Evolutionary conservation across 1,284 basidiomycete species (phyloP), one percentile per base, ranked within the genome.

Genomic region (Apiotrichum domesticum): DNA sequence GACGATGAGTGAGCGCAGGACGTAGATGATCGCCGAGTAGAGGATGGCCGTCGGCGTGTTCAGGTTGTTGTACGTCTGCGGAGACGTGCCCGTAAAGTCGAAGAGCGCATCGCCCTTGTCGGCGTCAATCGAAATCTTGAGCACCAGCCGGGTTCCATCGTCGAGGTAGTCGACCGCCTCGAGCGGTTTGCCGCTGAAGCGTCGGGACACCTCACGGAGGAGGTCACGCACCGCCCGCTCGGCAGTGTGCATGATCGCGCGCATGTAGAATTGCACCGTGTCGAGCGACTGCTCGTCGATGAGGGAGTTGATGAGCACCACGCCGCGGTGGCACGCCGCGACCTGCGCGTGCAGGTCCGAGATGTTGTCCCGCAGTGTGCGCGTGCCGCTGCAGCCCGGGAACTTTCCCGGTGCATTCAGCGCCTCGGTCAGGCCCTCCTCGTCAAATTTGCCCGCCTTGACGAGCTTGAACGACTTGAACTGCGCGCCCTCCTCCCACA

Each of bases 1-100:
- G 65, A 91, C 87, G 33, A 96, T 82, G 88, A 98, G 94, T 10
- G 90, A 83, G 32, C 95, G 84, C 80, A 98, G 86, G 75, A 90
- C 80, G 77, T 98, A 98, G 64, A 98, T 94, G 61, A 97, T 87
- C 2, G 93, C 92, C 4, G 88, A 90, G 72, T 92, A 90, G 2
- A 89, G 87, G 49, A 98, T 91, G 1, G 88, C 87, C 37, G 87
- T 87, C 0, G 90, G 90, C 1, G 68, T 68, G 58, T 73, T 73
- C 50, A 73, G 64, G 59, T 73, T 73, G 43, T 59, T 59, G 51
- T 59, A 84, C 57, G 94, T 85, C 79, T 96, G 91, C 55, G 84
- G 87, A 1, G 88, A 88, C 3, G 93, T 95, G 4, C 92, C 92
- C 33, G 71, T 71, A 69, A 98, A 98, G 74, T 98, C 93, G 61